Evolutionary conservation across 2,329 filamentous ascomycete genomes (phyloP), one percentile per base, ranked within the genome.

Genomic region (Scedosporium dehoogii): DNA sequence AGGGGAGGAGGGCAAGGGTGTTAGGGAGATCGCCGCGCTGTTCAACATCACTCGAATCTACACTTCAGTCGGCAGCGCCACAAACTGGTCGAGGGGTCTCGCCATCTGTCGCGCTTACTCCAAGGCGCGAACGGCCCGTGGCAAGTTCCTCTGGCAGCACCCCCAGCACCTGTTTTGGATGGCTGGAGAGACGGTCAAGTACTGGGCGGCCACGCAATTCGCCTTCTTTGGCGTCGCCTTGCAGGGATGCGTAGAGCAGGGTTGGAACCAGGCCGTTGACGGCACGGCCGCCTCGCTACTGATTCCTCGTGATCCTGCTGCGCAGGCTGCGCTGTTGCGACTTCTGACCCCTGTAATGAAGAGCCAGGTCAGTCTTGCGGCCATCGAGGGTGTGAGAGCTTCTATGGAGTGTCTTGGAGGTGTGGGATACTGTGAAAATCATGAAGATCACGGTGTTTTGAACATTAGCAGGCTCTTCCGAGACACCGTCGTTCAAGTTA

Each of bases 11-110:
- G 88, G 88, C 1, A 74, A 82, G 48, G 89, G 89, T 2, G 80
- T 90, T 33, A 81, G 83, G 29, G 87, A 89, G 67, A 89, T 92
- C 63, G 79, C 82, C 44, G 84, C 84, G 1, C 76, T 92, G 14
- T 76, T 92, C 7, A 90, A 85, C 63, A 83, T 91, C 66, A 88
- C 85, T 0, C 75, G 85, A 9, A 70, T 87, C 0, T 79, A 86
- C 68, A 85, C 82, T 3, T 76, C 82, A 4, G 75, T 85, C 1
- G 75, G 75, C 0, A 79, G 81, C 0, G 74, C 82, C 1, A 81
- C 79, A 0, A 79, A 80, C 63, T 78, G 81, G 44, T 1, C 78
- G 85, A 6, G 83, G 33, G 33, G 33, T 38, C 33, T 38, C 10
- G 33, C 33, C 9, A 38, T 38, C 33, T 38, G 33, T 10, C 33